Percentiles rank a stretch among this genome's conserved stretches.
Conservation (phyloP, 192 early-diverging fungal species). For the Allomyces macrogynus region DNA sequence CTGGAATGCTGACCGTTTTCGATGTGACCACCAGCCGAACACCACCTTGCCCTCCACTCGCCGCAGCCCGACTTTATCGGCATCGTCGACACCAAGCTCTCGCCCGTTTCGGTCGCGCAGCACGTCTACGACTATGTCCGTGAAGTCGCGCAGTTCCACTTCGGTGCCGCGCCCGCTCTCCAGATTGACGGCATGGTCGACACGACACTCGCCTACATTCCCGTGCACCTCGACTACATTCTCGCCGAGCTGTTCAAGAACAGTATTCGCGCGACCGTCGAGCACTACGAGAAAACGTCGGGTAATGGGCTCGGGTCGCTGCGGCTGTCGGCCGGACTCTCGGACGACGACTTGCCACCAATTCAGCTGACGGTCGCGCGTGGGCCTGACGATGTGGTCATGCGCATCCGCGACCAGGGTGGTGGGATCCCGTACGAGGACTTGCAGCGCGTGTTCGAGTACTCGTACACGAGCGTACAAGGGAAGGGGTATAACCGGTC, state of each 20-base stretch:
- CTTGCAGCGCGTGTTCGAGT: constrained; percentile 67
- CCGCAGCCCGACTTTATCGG: constrained; percentile 49
- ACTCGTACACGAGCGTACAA: constrained; percentile 75
- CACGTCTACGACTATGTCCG: constrained; percentile 50
- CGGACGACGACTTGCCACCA: constrained; percentile 37
- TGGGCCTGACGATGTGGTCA: constrained; percentile 52
- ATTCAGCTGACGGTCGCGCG: constrained; percentile 70
- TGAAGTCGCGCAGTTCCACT: constrained; percentile 81
- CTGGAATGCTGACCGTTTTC: no score
- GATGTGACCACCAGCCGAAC: constrained; percentile 36
- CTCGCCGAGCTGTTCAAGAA: constrained; percentile 81
- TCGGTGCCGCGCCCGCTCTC: constrained; percentile 54
- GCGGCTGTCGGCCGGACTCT: background rate
- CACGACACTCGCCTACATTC: constrained; percentile 49
- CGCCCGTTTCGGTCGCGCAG: constrained; percentile 42
- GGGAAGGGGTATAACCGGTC: no score
- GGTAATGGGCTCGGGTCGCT: background rate
- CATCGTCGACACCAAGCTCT: constrained; percentile 57
- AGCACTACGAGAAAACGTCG: constrained; percentile 25
- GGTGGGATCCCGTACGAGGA: constrained; percentile 67
- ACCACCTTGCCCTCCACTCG: constrained; percentile 56
- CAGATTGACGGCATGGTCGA: constrained; percentile 38
- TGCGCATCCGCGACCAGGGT: constrained; percentile 78
- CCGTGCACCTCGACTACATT: constrained; percentile 86
- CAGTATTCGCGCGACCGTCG: constrained; percentile 68